Conservation (phyloP, 495 filamentous ascomycete genomes). For the Halenospora varia region DNA sequence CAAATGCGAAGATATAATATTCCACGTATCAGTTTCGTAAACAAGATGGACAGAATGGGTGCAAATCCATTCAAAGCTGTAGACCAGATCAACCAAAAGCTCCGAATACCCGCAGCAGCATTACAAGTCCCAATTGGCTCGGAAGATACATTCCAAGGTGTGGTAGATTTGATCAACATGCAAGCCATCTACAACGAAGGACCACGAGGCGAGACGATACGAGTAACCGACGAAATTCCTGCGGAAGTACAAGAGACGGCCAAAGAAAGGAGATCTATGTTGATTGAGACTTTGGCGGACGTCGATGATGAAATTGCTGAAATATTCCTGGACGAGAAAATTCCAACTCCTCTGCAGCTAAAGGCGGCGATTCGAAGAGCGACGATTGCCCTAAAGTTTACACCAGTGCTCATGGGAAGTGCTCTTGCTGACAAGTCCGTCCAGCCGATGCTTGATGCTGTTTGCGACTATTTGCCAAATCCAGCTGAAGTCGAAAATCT, state of each 20-base stretch:
- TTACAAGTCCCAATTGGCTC: conserved; percentile 93
- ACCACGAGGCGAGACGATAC: conserved; percentile 62
- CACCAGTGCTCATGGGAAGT: conserved; percentile 93
- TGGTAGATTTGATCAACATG: conserved; percentile 92
- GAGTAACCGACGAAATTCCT: conserved; percentile 75
- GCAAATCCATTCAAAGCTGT: conserved; percentile 98
- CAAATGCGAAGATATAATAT: conserved; percentile 99
- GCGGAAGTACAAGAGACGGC: conserved; percentile 67
- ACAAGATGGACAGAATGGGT: conserved; percentile 99
- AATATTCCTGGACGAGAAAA: conserved; percentile 83
- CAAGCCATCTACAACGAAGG: conserved; percentile 91
- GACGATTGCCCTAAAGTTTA: conserved; percentile 86
- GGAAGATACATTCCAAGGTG: conserved; percentile 90
- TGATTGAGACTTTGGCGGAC: conserved; percentile 95
- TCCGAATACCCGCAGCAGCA: conserved; percentile 87
- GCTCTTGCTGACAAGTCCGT: conserved; percentile 93
- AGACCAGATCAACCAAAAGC: conserved; percentile 93
- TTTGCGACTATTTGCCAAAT: conserved; percentile 95
- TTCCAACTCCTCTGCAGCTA: conserved; percentile 74
- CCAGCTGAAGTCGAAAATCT: conserved; percentile 85
- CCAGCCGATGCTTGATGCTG: conserved; percentile 95
- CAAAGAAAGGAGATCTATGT: conserved; percentile 71
- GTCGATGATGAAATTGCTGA: conserved; percentile 99
- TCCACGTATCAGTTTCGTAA: conserved; percentile 91
- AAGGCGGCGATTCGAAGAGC: conserved; percentile 85